phyloP scores from a whole-genome alignment of 495 filamentous ascomycete species.

The Daldinia decipiens region DNA sequence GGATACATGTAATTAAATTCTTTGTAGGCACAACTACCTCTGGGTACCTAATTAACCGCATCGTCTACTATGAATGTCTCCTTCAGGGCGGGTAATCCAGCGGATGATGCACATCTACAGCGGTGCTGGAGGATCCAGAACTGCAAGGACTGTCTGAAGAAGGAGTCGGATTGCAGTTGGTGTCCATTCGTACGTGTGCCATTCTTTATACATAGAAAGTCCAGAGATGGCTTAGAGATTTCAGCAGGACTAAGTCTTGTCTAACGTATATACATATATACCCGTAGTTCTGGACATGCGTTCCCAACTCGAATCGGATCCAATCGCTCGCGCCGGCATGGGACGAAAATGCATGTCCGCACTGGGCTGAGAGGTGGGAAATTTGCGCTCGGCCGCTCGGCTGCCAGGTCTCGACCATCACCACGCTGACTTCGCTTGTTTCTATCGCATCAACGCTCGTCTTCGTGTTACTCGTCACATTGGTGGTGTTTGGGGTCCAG shows the following conservation, averaged over 20 bases:
- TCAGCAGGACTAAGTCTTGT: not conserved
- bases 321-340: constrained; percentile 58
- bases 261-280: not conserved
- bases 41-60: not conserved
- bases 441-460: constrained; percentile 53
- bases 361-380: constrained; percentile 62
- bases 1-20: not conserved
- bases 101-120: constrained; percentile 49
- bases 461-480: constrained; percentile 47
- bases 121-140: constrained; percentile 61
- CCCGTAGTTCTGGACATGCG: constrained; percentile 59
- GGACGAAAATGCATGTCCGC: constrained; percentile 58
- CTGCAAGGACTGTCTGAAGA: constrained; percentile 55
- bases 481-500: constrained; percentile 32
- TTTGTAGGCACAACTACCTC: not conserved
- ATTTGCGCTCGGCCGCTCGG: constrained; percentile 59
- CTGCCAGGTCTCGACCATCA: constrained; percentile 64
- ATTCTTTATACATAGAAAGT: not conserved
- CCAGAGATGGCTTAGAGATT: not conserved
- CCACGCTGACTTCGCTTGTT: constrained; percentile 54
- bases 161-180: constrained; percentile 57
- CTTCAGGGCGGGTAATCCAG: not conserved
- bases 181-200: constrained; percentile 59
- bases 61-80: constrained; percentile 21
- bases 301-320: constrained; percentile 55